phyloP scores from a whole-genome alignment of 2,329 filamentous ascomycete species.

The Exophiala spinifera region DNA sequence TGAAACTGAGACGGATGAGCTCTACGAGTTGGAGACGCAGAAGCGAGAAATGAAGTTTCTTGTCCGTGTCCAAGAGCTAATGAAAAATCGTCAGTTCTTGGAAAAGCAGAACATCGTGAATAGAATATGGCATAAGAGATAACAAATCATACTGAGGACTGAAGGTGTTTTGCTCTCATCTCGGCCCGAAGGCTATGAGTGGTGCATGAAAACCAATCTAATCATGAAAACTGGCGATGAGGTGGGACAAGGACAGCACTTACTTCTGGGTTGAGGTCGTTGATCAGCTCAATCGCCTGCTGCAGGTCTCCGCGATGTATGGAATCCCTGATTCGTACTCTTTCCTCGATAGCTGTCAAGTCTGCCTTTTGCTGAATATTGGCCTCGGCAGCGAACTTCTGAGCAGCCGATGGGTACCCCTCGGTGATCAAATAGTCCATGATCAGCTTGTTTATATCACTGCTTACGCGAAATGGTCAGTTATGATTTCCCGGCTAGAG shows the following conservation, averaged over 20 bases:
- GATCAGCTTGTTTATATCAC: constrained; percentile 91
- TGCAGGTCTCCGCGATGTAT: constrained; percentile 86
- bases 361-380: constrained; percentile 75
- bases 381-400: constrained; percentile 90
- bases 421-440: constrained; percentile 97
- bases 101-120: not conserved
- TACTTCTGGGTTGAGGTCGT: constrained; percentile 89
- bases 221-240: constrained; percentile 68
- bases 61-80: constrained; percentile 83
- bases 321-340: constrained; percentile 77
- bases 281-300: constrained; percentile 78
- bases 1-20: constrained; percentile 72
- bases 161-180: constrained; percentile 84
- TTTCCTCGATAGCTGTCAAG: constrained; percentile 67
- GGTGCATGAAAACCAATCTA: constrained; percentile 99
- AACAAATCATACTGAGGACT: constrained; percentile 77
- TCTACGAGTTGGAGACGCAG: constrained; percentile 90
- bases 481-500: not conserved
- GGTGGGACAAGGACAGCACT: constrained; percentile 36
- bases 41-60: constrained; percentile 81
- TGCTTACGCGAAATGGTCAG: constrained; percentile 43
- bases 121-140: constrained; percentile 23
- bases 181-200: constrained; percentile 90
- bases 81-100: constrained; percentile 11
- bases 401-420: constrained; percentile 87